Conservation (phyloP, 495 filamentous ascomycete genomes). For the Daldinia grandis region DNA sequence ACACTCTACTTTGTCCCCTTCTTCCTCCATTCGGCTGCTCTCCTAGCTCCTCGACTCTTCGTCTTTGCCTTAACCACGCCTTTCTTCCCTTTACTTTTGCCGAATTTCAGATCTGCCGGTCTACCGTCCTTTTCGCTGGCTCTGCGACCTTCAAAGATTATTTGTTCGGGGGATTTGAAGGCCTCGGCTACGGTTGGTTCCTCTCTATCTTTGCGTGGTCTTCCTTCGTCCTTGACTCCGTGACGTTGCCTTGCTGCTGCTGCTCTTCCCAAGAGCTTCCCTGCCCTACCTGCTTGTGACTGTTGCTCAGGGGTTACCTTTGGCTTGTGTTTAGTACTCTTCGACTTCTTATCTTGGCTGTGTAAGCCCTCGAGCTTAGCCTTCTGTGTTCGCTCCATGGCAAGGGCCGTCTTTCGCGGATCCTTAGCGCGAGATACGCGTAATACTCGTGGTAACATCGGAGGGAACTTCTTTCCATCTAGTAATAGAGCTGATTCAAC, state of each 20-base stretch:
- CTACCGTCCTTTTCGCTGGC: conserved; percentile 72
- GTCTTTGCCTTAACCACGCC: conserved; percentile 55
- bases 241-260: conserved; percentile 69
- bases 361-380: conserved; percentile 32
- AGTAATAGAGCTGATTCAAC: conserved; percentile 89
- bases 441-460: conserved; percentile 86
- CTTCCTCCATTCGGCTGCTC: conserved; percentile 74
- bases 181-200: conserved; percentile 42
- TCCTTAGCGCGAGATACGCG: conserved; percentile 87
- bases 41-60: conserved; percentile 62
- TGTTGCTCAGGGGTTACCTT: conserved; percentile 72
- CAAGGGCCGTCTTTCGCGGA: conserved; percentile 70
- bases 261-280: conserved; percentile 82
- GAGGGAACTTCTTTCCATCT: conserved; percentile 90
- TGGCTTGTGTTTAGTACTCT: conserved; percentile 62
- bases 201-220: conserved; percentile 43
- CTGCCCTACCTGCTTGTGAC: conserved; percentile 79
- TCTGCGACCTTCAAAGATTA: conserved; percentile 91
- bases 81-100: conserved; percentile 67
- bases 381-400: conserved; percentile 49
- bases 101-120: conserved; percentile 68
- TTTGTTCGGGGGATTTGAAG: conserved; percentile 67
- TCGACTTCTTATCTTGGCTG: conserved; percentile 42
- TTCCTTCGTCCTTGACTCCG: conserved; percentile 51
- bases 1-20: conserved; percentile 29